phyloP scores from a whole-genome alignment of 164 flowering plant genomes.

The Vitis labrusca region DNA sequence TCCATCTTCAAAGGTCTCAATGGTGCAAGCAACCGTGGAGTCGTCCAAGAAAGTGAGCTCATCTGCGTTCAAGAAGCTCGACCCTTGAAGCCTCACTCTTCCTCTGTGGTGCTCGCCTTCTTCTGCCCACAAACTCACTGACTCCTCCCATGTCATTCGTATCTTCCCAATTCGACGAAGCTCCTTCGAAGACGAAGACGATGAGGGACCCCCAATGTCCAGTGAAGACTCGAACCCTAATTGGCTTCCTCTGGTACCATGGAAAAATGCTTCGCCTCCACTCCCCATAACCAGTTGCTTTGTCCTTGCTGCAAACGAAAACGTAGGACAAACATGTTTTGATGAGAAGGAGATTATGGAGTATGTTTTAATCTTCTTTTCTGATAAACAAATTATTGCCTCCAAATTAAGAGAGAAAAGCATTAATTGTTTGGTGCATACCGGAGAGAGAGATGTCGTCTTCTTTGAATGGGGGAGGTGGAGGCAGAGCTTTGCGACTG shows the following conservation, averaged over 20 bases:
- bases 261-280: conserved; percentile 26
- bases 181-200: conserved; percentile 33
- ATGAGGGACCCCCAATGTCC: conserved; percentile 18
- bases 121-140: conserved; percentile 70
- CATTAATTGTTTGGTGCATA: conserved; percentile 2
- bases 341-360: too few relatives aligned
- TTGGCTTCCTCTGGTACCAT: conserved; percentile 18
- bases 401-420: too few relatives aligned
- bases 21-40: conserved; percentile 56
- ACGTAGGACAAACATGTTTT: too few relatives aligned
- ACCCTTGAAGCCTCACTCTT: conserved; percentile 51
- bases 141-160: conserved; percentile 79
- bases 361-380: too few relatives aligned
- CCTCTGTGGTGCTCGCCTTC: conserved; percentile 57
- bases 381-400: too few relatives aligned
- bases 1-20: conserved; percentile 70
- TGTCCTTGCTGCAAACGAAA: conserved; percentile 22
- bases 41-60: conserved; percentile 70
- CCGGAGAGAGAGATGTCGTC: conserved; percentile 36
- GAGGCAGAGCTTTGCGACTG: conserved; percentile 23
- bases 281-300: conserved; percentile 30
- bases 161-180: conserved; percentile 61
- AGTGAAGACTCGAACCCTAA: conserved; percentile 36
- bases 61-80: conserved; percentile 64
- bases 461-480: conserved; percentile 35